These are phyloP conservation scores for Zelopaecilomyces penicillatus DNA, from an alignment of 2,329 filamentous ascomycete species.

Conservation along the genomic window DNA sequence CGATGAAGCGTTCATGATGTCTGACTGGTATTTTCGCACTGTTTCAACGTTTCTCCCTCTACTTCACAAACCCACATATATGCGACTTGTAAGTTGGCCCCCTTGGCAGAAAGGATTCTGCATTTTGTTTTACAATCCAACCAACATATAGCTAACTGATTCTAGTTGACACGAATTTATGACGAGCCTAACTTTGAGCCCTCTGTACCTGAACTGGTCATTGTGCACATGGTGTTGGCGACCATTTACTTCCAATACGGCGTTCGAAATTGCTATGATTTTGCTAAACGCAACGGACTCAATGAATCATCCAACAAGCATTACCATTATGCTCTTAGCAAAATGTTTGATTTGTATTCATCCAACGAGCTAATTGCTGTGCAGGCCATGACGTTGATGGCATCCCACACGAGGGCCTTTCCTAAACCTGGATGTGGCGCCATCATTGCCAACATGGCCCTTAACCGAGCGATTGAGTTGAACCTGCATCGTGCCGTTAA, in stretches of 20 bases:
- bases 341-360: slow-evolving; percentile 56
- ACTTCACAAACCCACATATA: slow-evolving; percentile 67
- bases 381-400: slow-evolving; percentile 66
- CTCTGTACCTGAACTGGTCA: slow-evolving; percentile 56
- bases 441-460: slow-evolving; percentile 55
- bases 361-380: slow-evolving; percentile 57
- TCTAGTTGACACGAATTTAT: slow-evolving; percentile 56
- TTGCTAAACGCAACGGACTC: slow-evolving; percentile 44
- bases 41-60: slow-evolving; percentile 65
- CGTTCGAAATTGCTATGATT: slow-evolving; percentile 54
- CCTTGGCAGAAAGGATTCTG: background rate
- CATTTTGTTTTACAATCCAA: background rate
- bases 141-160: background rate
- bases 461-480: slow-evolving; percentile 64
- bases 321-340: slow-evolving; percentile 66
- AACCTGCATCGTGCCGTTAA: slow-evolving; percentile 66
- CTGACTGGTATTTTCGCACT: slow-evolving; percentile 67
- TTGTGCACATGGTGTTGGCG: slow-evolving; percentile 71
- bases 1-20: slow-evolving; percentile 58
- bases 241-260: slow-evolving; percentile 71
- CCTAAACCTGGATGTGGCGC: slow-evolving; percentile 71
- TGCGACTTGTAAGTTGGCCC: slow-evolving; percentile 49
- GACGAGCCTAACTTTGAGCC: slow-evolving; percentile 58
- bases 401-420: slow-evolving; percentile 64
- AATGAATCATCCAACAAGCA: slow-evolving; percentile 65